Base-by-base conservation (phyloP, 2,329 filamentous ascomycete genomes). In the Aspergillus viridinutans region DNA sequence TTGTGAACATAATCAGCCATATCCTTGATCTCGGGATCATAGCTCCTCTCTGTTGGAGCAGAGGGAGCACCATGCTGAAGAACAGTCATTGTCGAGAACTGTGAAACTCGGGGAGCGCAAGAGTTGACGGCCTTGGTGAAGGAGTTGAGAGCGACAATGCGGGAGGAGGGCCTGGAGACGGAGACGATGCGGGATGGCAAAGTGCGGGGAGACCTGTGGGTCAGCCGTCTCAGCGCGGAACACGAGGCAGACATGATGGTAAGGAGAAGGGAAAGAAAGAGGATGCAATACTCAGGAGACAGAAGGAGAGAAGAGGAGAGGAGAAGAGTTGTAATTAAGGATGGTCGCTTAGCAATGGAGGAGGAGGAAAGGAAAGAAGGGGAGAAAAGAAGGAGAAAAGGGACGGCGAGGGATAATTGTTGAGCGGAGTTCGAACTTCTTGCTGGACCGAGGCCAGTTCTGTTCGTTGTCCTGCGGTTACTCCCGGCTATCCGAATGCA, bases 1-100 rank as follows among this genome's bases (percentile, higher is more conserved):
- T 92, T 90, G 83, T 95, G 90, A 73, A 97, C 89, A 79, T 97
- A 99, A 78, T 83, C 85, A 61, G 93, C 93, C 82, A 99, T 96
- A 74, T 97, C 92, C 76, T 86, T 87, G 76, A 97, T 94, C 80
- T 97, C 93, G 62, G 89, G 86, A 74, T 97, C 93, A 77, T 93
- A 97, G 66, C 86, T 82, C 73, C 83, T 71, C 50, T 73, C 65
- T 43, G 64, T 62, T 23, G 69, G 65, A 20, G 69, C 67, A 49
- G 72, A 57, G n/a, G 75, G 72, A 29, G 72, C 69, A 55, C 71
- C 68, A 53, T 70, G 72, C 56, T 72, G 71, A 62, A 74, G 70
- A 51, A 76, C 64, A 51, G 74, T 59, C 69, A 77, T 76, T 58
- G 76, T 79, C 49, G 76, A 78, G 61, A 78, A 78, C 49, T 62